A percentile compares a stretch with the other conserved stretches of the same genome.
phyloP scores from a whole-genome alignment of 345 rosid species.

The Lenwebbia sp. region DNA sequence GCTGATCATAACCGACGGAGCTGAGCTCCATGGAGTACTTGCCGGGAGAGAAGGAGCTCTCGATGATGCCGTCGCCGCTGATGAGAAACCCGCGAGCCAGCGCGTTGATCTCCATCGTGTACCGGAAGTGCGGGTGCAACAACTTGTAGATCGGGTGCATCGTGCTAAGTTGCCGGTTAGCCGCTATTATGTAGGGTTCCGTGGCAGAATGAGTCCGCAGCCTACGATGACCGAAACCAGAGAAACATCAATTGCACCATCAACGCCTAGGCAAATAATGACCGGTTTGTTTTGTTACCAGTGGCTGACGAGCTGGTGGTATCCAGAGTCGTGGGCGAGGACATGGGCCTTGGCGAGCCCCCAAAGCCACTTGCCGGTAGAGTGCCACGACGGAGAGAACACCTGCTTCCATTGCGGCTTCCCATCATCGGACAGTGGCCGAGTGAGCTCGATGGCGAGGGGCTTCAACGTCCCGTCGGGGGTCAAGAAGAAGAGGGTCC shows the following conservation, averaged over 20 bases:
- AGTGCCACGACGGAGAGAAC: constrained; percentile 23
- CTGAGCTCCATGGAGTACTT: constrained; percentile 45
- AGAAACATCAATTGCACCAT: background rate
- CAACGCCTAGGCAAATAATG: background rate
- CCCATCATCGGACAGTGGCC: constrained; percentile 31
- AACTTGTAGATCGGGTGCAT: constrained; percentile 63
- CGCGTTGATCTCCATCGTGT: constrained; percentile 72
- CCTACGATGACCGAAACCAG: constrained; percentile 17
- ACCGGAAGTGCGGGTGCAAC: constrained; percentile 62
- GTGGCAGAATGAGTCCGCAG: constrained; percentile 51
- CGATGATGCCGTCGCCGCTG: constrained; percentile 57
- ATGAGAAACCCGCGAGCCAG: constrained; percentile 44
- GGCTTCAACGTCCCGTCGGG: constrained; percentile 42
- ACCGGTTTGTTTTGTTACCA: constrained; percentile 21
- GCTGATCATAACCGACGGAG: constrained; percentile 35
- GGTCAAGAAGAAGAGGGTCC: constrained; percentile 48
- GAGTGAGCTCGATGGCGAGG: constrained; percentile 52
- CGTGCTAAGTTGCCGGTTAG: constrained; percentile 56
- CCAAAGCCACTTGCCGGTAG: constrained; percentile 65
- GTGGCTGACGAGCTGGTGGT: constrained; percentile 66
- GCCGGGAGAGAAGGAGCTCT: constrained; percentile 41
- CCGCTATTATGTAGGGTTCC: constrained; percentile 66
- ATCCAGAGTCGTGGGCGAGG: constrained; percentile 47
- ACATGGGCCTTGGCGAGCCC: constrained; percentile 63
- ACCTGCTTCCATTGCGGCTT: constrained; percentile 63